Evolutionary conservation across 225 moss, liverwort and hornwort species (phyloP), one percentile per base, ranked within the genome.

Genomic region (Asterella californica): DNA sequence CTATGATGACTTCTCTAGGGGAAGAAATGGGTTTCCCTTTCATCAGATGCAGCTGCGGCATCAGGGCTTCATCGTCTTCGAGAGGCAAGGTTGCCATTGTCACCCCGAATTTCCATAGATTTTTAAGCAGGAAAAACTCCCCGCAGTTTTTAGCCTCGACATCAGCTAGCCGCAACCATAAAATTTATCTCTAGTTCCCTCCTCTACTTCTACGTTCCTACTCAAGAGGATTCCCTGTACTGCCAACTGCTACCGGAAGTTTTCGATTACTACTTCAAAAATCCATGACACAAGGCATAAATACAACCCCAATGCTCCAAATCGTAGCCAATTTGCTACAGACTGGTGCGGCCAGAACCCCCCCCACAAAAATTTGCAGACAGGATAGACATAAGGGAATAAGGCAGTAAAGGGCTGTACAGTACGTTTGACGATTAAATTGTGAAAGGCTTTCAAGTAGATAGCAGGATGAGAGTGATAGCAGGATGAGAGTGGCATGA

Each of bases 281-380:
- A 68, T 68, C 78, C 67, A 45, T 38, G 60, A 42, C 61, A 38
- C 27, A 48, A 77, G n/a, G 62, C 29, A 77, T 37, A 47, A 46
- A 45, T 63, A 76, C 77, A 68, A 79, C 68, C n/a, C 79, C 52
- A 79, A 9, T 47, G 33, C 54, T 70, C 53, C 34, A 69, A 34
- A 55, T 54, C 36, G 68, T n/a, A 68, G 67, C 67, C 63, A 77
- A 62, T 38, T 10, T 10, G 64, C 63, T 63, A 64, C 27, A 6
- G 22, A 46, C 75, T 78, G 21, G 11, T 47, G 17, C 30, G 47
- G 78, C 45, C 64, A 46, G 2, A 78, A 12, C 61, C 37, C 76
- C 36, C 76, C 38, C n/a, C n/a, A 62, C 4, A 27, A 38, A 75
- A 65, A 65, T n/a, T 77, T 55, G 3, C 57, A 4, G 27, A 47